A percentile compares a stretch with the other conserved stretches of the same genome.
Evolutionary conservation across 805 yeast genomes (phyloP).

Genomic region (Wickerhamomyces rabaulensis): DNA sequence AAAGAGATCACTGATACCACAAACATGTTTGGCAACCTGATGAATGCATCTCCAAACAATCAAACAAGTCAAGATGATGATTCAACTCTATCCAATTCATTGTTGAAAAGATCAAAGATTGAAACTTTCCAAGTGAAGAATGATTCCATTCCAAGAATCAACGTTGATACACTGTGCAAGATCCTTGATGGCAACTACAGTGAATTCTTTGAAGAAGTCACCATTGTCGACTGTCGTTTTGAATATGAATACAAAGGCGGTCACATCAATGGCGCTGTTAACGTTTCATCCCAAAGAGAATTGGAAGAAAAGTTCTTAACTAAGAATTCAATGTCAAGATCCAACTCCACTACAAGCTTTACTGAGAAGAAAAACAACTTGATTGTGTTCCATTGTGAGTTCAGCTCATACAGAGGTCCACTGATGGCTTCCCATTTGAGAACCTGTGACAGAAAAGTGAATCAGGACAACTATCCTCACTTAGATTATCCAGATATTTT

Average conservation of each 20-base stretch:
- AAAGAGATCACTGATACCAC: conserved; percentile 38
- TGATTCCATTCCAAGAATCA: conserved; percentile 69
- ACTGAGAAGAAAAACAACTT: conserved; percentile 34
- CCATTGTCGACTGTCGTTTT: conserved; percentile 84
- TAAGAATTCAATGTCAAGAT: background rate
- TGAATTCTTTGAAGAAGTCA: conserved; percentile 35
- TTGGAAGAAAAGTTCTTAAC: conserved; percentile 50
- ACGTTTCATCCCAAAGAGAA: conserved; percentile 64
- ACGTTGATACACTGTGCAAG: conserved; percentile 49
- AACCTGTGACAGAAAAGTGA: conserved; percentile 71
- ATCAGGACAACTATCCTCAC: conserved; percentile 72
- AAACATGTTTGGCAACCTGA: conserved; percentile 24
- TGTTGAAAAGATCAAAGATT: conserved; percentile 28
- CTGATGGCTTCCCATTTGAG: conserved; percentile 83
- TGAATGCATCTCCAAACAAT: conserved; percentile 15
- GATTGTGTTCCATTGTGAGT: conserved; percentile 90
- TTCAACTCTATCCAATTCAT: conserved; percentile 11
- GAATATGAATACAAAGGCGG: conserved; percentile 92
- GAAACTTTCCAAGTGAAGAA: conserved; percentile 40
- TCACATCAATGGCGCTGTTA: conserved; percentile 79
- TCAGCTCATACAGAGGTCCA: conserved; percentile 91
- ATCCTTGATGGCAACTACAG: conserved; percentile 53
- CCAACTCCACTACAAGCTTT: conserved; percentile 9
- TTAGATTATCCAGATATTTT: conserved; percentile 85
- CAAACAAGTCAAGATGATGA: conserved; percentile 8